Evolutionary conservation across 2,329 filamentous ascomycete species (phyloP), one percentile per base, ranked within the genome.

Genomic region (Colletotrichum spinosum): DNA sequence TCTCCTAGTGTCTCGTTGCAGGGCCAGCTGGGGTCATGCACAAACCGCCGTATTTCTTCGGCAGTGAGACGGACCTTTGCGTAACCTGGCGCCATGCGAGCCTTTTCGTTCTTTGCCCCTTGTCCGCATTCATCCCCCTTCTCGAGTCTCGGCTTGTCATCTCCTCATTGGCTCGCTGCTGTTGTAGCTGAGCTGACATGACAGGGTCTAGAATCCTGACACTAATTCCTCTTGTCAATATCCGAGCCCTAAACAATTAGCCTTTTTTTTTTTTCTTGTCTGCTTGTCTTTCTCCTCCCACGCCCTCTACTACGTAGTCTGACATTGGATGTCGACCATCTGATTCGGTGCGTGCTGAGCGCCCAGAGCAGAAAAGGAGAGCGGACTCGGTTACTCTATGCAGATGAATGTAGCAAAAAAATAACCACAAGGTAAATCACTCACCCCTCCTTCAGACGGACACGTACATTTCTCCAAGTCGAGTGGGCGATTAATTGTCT

Each of bases 241-340:
- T 65, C 62, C 62, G 62, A 62, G 62, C 58, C 62, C 58, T 62
- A 53, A 25, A 60, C 44, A 46, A 39, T 41, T 51, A 42, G 46
- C 51, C 58, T 51, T 46, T 49, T 54, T 55, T 46, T 44, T 15
- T 44, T 44, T 13, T 13, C 7, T 7, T n/a, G n/a, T 17, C 8
- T 35, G 55, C 51, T 33, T 34, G 52, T 13, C 37, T 25, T 51
- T 55, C 34, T 44, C 34, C 48, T 34, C 13, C 10, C 33, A 35
- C 49, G 49, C 4, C 49, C 34, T 35, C 34, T 25, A 17, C 17
- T 17, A 17, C 2, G 17, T 25, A 25, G 25, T 25, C 25, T 25
- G 25, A 25, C 25, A 25, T 25, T 25, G 25, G 25, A 25, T 25
- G 4, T 25, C 25, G 25, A 25, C 25, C 25, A 25, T 25, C 25